A percentile compares a stretch with the other conserved stretches of the same genome.
Evolutionary conservation across 2,329 filamentous ascomycete genomes (phyloP).

Genomic region (Fusarium veterinarium): DNA sequence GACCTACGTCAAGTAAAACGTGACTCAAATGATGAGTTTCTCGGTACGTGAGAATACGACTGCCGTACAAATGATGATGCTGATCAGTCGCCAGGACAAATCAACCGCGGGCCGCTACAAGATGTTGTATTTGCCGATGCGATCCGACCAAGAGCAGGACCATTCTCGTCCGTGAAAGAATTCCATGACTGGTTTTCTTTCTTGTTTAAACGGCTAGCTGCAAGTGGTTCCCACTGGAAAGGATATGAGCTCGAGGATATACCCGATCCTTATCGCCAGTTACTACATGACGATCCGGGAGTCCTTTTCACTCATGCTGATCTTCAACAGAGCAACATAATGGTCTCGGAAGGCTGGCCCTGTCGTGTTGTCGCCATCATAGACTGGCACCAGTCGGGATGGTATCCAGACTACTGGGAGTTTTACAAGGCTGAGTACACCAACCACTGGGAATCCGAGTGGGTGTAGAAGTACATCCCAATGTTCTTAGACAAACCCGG

Average conservation of each 20-base stretch:
- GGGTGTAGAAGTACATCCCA: not conserved
- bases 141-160: not conserved
- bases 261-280: slow-evolving; percentile 2
- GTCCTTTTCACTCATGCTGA: not conserved
- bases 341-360: not conserved
- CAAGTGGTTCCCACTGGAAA: not conserved
- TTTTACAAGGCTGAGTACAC: slow-evolving; percentile 20
- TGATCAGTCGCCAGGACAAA: not conserved
- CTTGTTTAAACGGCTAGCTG: not conserved
- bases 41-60: not conserved
- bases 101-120: not conserved
- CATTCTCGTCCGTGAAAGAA: not conserved
- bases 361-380: not conserved
- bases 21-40: slow-evolving; percentile 1
- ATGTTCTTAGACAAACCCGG: not conserved
- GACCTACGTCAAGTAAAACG: not conserved
- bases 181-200: slow-evolving; percentile 21
- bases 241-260: not conserved
- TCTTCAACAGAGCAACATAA: slow-evolving; percentile 19
- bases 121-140: not conserved
- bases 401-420: slow-evolving; percentile 39
- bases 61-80: accelerated
- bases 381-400: slow-evolving; percentile 32
- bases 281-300: not conserved
- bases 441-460: not conserved